Conservation (phyloP, 352 stramenopile species). For the Globisporangium cylindrosporum region DNA sequence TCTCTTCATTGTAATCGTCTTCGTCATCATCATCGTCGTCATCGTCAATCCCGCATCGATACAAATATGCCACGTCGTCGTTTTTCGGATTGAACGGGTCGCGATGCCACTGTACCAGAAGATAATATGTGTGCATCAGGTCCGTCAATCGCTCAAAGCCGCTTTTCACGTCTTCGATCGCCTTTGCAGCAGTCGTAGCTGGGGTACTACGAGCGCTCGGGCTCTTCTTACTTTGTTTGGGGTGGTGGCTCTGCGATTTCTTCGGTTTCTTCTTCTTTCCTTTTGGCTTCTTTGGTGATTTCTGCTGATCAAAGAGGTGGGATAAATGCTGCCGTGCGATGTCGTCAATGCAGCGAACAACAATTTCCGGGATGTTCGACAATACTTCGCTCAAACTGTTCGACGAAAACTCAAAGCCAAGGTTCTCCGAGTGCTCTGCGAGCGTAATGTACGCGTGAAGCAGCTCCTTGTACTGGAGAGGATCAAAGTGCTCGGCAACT, state of each 20-base stretch:
- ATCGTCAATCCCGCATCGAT: constrained; percentile 80
- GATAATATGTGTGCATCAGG: constrained; percentile 88
- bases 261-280: constrained; percentile 19
- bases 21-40: constrained; percentile 72
- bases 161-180: constrained; percentile 56
- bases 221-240: neutral
- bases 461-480: constrained; percentile 72
- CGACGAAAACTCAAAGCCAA: constrained; percentile 77
- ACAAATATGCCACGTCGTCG: constrained; percentile 65
- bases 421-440: constrained; percentile 70
- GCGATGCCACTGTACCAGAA: constrained; percentile 88
- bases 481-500: constrained; percentile 67
- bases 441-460: constrained; percentile 81
- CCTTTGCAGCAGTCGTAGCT: constrained; percentile 29
- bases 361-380: constrained; percentile 74
- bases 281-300: constrained; percentile 40
- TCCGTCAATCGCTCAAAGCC: constrained; percentile 72
- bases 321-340: constrained; percentile 50
- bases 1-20: constrained; percentile 48
- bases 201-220: neutral
- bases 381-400: constrained; percentile 64
- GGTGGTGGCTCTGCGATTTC: neutral
- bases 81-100: constrained; percentile 81
- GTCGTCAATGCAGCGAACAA: constrained; percentile 77
- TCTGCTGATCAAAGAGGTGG: constrained; percentile 35